Percentiles rank a stretch among this genome's conserved stretches.
phyloP scores from a whole-genome alignment of 2,329 filamentous ascomycete genomes.

The Neofusicoccum umdonicola region DNA sequence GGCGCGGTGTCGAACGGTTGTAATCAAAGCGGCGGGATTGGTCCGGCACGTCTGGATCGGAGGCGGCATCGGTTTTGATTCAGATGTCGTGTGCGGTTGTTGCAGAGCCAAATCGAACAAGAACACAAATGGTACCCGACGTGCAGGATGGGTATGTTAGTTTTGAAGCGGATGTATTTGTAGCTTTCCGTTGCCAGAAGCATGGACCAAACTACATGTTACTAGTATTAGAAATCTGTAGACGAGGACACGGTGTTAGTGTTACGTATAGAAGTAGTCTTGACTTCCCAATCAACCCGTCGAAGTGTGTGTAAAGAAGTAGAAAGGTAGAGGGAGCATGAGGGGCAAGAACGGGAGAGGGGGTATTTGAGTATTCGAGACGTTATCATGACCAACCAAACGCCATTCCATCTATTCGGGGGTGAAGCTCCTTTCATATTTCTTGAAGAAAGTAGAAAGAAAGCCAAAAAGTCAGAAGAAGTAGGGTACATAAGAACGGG shows the following conservation, averaged over 20 bases:
- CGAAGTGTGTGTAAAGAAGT: too few species aligned
- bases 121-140: not conserved
- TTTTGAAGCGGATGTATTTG: too few species aligned
- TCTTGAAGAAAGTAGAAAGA: not conserved
- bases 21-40: not conserved
- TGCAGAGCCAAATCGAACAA: not conserved
- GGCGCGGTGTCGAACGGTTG: too few species aligned
- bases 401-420: constrained; percentile 7
- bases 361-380: constrained; percentile 10
- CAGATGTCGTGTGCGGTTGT: not conserved
- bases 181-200: too few species aligned
- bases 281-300: not conserved
- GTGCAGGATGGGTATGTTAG: not conserved
- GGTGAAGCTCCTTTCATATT: not conserved
- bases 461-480: not conserved
- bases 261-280: not conserved
- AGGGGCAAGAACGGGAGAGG: not conserved
- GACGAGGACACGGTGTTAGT: not conserved
- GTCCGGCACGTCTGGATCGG: not conserved
- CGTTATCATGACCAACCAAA: not conserved
- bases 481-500: not conserved
- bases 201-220: too few species aligned
- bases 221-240: too few species aligned
- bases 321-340: too few species aligned
- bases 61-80: not conserved